A percentile compares a stretch with the other conserved stretches of the same genome.
Conservation (phyloP, 1,284 basidiomycete species). For the Cryptococcus neoformans region DNA sequence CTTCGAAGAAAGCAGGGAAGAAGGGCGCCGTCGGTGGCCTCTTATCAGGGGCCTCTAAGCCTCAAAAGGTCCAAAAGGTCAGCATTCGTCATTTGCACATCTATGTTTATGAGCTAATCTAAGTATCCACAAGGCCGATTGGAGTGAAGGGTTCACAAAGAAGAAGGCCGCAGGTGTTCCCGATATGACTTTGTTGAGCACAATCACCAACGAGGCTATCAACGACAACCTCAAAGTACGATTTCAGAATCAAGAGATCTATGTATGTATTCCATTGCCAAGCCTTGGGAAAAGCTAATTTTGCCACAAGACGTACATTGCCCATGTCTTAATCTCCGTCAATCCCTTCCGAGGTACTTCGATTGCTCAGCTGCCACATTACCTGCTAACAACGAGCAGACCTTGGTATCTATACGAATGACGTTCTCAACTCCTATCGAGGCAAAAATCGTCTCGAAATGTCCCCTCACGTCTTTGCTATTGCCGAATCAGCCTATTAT, state of each 20-base stretch:
- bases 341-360: constrained; percentile 89
- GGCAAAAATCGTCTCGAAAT: constrained; percentile 99
- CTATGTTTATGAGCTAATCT: not conserved
- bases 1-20: constrained; percentile 88
- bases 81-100: not conserved
- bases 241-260: constrained; percentile 94
- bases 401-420: constrained; percentile 95
- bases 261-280: constrained; percentile 50
- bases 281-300: not conserved
- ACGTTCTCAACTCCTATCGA: constrained; percentile 78
- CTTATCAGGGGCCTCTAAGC: constrained; percentile 66
- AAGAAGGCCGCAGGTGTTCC: constrained; percentile 97
- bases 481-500: constrained; percentile 97
- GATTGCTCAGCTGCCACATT: not conserved
- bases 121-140: constrained; percentile 68
- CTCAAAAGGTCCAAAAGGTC: constrained; percentile 41
- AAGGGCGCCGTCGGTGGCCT: constrained; percentile 65
- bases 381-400: constrained; percentile 54
- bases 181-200: constrained; percentile 97
- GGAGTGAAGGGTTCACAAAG: constrained; percentile 98
- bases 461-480: constrained; percentile 95
- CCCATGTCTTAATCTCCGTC: constrained; percentile 94
- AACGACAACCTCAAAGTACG: constrained; percentile 97
- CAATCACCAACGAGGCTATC: constrained; percentile 96
- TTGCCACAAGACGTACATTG: constrained; percentile 77